These are phyloP conservation scores for Pythium scleroteichum DNA, from an alignment of 352 stramenopile genomes.

Conservation along the genomic window DNA sequence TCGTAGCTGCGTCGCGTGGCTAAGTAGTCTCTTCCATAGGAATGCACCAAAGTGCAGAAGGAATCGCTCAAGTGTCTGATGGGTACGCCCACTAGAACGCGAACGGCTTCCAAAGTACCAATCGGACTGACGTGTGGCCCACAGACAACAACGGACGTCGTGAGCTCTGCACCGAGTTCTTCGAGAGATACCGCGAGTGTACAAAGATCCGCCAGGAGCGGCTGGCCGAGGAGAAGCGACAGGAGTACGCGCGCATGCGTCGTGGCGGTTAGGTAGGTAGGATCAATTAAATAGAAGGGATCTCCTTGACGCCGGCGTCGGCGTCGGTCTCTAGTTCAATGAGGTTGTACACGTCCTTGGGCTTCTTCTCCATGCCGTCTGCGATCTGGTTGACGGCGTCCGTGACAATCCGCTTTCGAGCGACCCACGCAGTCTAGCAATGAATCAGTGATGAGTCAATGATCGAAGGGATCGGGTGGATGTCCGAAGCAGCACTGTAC, in stretches of 20 bases:
- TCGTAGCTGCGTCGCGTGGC: not conserved
- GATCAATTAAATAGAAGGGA: conserved; percentile 64
- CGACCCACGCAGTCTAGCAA: conserved; percentile 73
- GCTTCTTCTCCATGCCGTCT: conserved; percentile 85
- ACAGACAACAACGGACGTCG: conserved; percentile 56
- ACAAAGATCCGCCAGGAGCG: conserved; percentile 44
- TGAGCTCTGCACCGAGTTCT: conserved; percentile 52
- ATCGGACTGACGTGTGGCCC: too few relatives aligned
- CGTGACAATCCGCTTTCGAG: conserved; percentile 76
- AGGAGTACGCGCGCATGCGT: not conserved
- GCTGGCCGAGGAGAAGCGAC: conserved; percentile 21
- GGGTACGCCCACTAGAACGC: conserved; percentile 20
- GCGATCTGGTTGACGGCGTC: conserved; percentile 78
- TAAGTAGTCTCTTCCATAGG: conserved; percentile 27
- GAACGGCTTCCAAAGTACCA: too few relatives aligned
- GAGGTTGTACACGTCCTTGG: conserved; percentile 59
- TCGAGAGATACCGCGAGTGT: conserved; percentile 69
- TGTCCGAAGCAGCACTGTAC: conserved; percentile 29
- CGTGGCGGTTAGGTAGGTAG: not conserved
- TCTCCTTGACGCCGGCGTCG: conserved; percentile 62
- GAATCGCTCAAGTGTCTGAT: conserved; percentile 74
- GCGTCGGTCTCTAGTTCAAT: conserved; percentile 71
- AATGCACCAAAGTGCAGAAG: conserved; percentile 65
- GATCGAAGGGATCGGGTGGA: too few relatives aligned
- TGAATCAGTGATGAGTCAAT: conserved; percentile 2